Conservation (phyloP, 2,329 filamentous ascomycete species). For the Sclerotiophoma versabilis region DNA sequence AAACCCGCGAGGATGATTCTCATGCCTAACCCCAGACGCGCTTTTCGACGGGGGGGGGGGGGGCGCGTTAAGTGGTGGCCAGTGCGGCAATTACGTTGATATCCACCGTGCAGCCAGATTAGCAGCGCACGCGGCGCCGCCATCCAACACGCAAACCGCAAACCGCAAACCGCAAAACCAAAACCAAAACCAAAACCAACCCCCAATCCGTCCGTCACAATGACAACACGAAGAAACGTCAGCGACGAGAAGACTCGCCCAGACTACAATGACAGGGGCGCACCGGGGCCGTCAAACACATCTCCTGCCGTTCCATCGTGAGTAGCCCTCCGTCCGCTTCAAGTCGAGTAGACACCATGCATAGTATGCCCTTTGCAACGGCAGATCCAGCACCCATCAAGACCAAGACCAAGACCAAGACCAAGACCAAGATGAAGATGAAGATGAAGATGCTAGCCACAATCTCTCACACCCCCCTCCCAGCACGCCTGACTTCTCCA, state of each 20-base stretch:
- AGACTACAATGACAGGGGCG: conserved; percentile 43
- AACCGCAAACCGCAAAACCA: too few species aligned
- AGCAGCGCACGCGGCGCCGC: background rate
- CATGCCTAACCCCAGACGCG: conserved; percentile 12
- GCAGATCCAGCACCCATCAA: too few species aligned
- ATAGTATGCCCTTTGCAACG: too few species aligned
- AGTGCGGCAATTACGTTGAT: conserved; percentile 7
- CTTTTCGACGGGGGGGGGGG: conserved; percentile 18
- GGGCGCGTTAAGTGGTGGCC: conserved; percentile 19
- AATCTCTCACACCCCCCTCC: background rate
- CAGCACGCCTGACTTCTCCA: conserved; percentile 43
- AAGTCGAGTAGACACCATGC: background rate
- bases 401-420: too few species aligned
- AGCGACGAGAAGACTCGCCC: conserved; percentile 71
- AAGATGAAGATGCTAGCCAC: background rate
- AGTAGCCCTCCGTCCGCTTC: conserved; percentile 43
- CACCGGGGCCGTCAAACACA: conserved; percentile 69
- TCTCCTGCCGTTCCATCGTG: conserved; percentile 84
- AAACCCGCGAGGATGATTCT: background rate
- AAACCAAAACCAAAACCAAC: background rate
- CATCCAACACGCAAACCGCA: background rate
- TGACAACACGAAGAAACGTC: conserved; percentile 74
- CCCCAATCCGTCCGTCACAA: too few species aligned
- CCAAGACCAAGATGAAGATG: too few species aligned
- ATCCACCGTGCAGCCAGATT: background rate